Base-by-base conservation (phyloP, 2,329 filamentous ascomycete genomes). In the Alternaria novae-zelandiae region DNA sequence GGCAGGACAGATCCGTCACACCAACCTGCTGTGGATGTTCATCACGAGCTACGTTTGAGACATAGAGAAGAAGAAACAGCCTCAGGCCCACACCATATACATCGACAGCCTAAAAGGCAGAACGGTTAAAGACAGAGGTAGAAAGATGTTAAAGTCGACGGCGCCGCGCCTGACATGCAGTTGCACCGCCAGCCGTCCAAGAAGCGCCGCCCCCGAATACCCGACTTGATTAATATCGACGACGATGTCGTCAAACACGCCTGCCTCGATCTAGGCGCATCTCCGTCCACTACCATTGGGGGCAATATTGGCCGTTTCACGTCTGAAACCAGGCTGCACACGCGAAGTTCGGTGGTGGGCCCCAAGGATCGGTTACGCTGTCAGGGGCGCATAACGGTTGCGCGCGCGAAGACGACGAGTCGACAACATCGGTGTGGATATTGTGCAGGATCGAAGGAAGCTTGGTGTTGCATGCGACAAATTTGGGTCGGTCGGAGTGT, bases 281-380 rank as follows among this genome's bases (percentile, higher is more conserved):
- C 54, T 43, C 60, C 49, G 61, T 32, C 36, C 55, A 61, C 41
- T 61, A 70, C 43, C 43, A 71, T 69, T 71, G 66, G 70, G 61
- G 64, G 63, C 36, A 68, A 59, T 59, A 66, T 65, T 66, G 53
- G 12, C 41, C 46, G 70, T 74, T 71, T 72, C 69, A 70, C 26
- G 56, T 67, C 44, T 64, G 67, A 72, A 69, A 72, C 67, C 50
- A 59, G 44, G 50, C 60, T 57, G 57, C 46, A 20, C 54, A 57
- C 59, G 60, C 60, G 49, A 59, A 51, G 32, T 32, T 41, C 26
- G 44, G 26, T 45, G 56, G 54, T 59, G 56, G 60, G 49, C 41
- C 44, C 6, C 6, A 12, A 30, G 30, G 41, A 59, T 30, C 23
- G 10, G 25, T 9, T 21, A 21, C 32, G 44, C 32, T 45, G 60